Base-by-base conservation (phyloP, 306 rosid genomes). In the Crataegus laevigata region DNA sequence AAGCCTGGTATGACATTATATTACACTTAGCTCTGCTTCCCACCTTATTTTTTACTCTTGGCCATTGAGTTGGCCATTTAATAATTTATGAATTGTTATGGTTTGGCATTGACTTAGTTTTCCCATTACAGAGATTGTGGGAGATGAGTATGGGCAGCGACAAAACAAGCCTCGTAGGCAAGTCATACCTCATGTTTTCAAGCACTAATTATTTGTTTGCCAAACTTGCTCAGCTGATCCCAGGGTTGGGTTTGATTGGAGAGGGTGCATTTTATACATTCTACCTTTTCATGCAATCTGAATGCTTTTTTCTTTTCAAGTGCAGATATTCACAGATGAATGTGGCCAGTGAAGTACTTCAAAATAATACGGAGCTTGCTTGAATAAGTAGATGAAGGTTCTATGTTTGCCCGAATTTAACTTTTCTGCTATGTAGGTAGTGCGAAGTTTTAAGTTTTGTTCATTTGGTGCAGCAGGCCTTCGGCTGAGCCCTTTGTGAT, bases 301-400 rank as follows among this genome's bases (percentile, higher is more conserved):
- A 57, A 21, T 65, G 54, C 24, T 77, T 34, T 77, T 79, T 45
- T 47, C 13, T 18, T 40, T 43, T 8, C 11, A 42, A 43, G 52
- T 83, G 85, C 96, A 94, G 98, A 87, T 94, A 94, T 79, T 94
- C 98, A 14, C 96, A 91, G 93, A 94, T 94, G 98, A 94, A 88
- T 82, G 92, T 85, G 87, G 97, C 68, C 87, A 88, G 78, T 94
- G 89, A 94, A 86, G 85, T 86, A 66, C 86, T 75, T 84, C 77
- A 74, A 71, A 77, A 64, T 80, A 78, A 72, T 80, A 86, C 66
- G 82, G 79, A 88, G 78, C 89, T 86, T 85, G 88, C 84, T 87
- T 86, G 87, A 91, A 83, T 88, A 84, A 91, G 83, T 84, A 79
- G 84, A 81, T 81, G 63, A 85, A 88, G 94, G 92, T 90, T 75